A percentile compares a stretch with the other conserved stretches of the same genome.
Conservation (phyloP, 805 yeast species). For the Ogataea ramenticola region DNA sequence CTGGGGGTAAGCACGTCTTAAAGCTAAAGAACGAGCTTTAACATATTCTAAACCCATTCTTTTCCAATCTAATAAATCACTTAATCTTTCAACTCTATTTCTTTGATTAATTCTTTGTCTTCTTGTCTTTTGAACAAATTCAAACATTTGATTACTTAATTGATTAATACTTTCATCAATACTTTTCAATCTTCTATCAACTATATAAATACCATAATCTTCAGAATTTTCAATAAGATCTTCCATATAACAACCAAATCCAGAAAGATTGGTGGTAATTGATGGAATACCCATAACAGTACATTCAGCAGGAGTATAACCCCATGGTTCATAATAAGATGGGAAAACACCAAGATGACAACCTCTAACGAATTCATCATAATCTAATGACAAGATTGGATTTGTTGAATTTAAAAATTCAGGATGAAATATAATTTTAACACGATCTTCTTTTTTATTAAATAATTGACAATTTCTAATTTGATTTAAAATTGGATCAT, state of each 20-base stretch:
- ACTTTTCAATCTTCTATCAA: conserved; percentile 86
- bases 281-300: conserved; percentile 99
- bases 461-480: conserved; percentile 87
- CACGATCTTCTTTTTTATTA: conserved; percentile 84
- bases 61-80: conserved; percentile 94
- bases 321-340: conserved; percentile 98
- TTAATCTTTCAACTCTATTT: conserved; percentile 89
- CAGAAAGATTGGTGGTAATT: conserved; percentile 90
- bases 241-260: conserved; percentile 98
- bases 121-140: conserved; percentile 80
- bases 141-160: conserved; percentile 82
- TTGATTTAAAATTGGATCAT: conserved; percentile 86
- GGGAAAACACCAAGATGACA: conserved; percentile 98
- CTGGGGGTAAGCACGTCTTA: conserved; percentile 91
- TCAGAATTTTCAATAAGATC: conserved; percentile 89
- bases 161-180: conserved; percentile 93
- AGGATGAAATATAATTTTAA: conserved; percentile 94
- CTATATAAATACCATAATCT: conserved; percentile 96
- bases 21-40: conserved; percentile 87
- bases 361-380: conserved; percentile 96
- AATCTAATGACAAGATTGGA: conserved; percentile 88
- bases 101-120: conserved; percentile 97
- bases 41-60: conserved; percentile 96
- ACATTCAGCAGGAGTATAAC: conserved; percentile 98
- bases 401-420: conserved; percentile 92